Conservation (phyloP, 164 flowering plant genomes). For the Amborella trichopoda region DNA sequence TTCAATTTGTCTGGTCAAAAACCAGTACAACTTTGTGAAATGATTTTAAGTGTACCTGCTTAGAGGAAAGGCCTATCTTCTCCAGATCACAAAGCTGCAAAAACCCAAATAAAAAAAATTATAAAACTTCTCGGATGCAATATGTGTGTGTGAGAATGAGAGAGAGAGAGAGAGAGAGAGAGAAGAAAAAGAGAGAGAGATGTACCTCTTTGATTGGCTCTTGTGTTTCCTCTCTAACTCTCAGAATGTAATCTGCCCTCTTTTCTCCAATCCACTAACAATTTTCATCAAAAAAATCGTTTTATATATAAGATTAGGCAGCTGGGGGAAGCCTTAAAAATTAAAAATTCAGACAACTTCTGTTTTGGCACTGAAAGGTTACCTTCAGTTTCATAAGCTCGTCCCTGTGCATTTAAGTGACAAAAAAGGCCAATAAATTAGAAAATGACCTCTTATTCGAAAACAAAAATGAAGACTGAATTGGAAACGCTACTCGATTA, state of each 20-base stretch:
- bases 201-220: constrained; percentile 57
- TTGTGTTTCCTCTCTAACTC: constrained; percentile 57
- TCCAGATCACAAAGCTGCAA: constrained; percentile 72
- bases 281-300: not conserved
- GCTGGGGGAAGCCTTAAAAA: too few relatives aligned
- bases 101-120: not conserved
- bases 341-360: too few relatives aligned
- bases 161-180: too few relatives aligned
- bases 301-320: not conserved
- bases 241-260: constrained; percentile 60
- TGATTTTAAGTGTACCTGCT: constrained; percentile 37
- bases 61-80: constrained; percentile 80
- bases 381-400: constrained; percentile 70
- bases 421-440: not conserved
- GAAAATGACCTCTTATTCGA: not conserved
- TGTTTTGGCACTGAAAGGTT: not conserved
- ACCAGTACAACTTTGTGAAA: not conserved
- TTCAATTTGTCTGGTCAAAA: not conserved
- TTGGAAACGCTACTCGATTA: not conserved
- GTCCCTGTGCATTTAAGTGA: constrained; percentile 36
- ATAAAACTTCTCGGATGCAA: not conserved
- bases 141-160: not conserved
- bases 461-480: not conserved
- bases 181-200: too few relatives aligned
- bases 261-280: constrained; percentile 75